These are phyloP conservation scores for Cicer yamashitae DNA, from an alignment of 306 rosid species.

Conservation along the genomic window DNA sequence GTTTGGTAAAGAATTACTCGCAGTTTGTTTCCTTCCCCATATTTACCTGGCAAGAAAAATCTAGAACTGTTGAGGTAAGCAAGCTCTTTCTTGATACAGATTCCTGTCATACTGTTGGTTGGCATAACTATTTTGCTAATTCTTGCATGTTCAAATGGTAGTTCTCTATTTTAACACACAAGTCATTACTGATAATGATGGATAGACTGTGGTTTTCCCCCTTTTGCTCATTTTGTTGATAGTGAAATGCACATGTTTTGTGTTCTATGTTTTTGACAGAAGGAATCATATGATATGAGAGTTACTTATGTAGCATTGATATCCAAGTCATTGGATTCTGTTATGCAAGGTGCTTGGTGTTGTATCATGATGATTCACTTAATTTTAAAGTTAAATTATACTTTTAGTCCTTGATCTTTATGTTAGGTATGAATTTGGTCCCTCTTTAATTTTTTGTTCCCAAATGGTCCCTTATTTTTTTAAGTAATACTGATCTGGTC, in stretches of 20 bases:
- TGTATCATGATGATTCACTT: not conserved
- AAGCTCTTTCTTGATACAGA: slow-evolving; percentile 7
- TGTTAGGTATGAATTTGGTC: not conserved
- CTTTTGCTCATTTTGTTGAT: not conserved
- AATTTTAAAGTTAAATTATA: not conserved
- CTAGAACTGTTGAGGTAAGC: slow-evolving; percentile 86
- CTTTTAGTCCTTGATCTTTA: not conserved
- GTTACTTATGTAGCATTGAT: not conserved
- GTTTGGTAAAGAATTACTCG: slow-evolving; percentile 95
- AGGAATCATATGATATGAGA: not conserved
- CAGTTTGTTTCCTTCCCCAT: slow-evolving; percentile 99
- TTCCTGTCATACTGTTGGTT: slow-evolving; percentile 15
- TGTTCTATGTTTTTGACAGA: not conserved
- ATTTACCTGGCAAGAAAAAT: slow-evolving; percentile 94
- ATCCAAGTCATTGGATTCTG: slow-evolving; percentile 16
- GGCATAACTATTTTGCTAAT: not conserved
- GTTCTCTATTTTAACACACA: not conserved
- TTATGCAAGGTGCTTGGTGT: not conserved
- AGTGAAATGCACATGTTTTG: not conserved
- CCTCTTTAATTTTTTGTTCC: not conserved
- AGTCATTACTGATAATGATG: not conserved
- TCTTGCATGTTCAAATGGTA: not conserved
- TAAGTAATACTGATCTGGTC: not conserved
- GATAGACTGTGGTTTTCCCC: slow-evolving; percentile 3
- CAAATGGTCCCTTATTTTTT: not conserved